Conservation (phyloP, 1,139 yeast genomes). For the Saccharomyces hybrid region DNA sequence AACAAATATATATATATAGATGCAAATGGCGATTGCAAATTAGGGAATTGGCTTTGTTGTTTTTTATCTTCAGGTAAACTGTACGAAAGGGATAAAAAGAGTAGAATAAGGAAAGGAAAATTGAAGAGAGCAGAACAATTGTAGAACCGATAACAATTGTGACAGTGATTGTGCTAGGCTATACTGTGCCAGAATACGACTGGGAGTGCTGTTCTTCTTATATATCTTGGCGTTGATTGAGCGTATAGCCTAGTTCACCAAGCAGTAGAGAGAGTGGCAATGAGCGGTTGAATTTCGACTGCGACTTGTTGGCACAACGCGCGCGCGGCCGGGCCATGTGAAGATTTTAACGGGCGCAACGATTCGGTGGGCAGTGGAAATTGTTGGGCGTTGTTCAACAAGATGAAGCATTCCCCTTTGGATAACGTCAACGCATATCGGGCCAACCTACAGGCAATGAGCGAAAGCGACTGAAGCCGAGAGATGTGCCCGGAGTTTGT, state of each 20-base stretch:
- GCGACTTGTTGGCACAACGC: neutral
- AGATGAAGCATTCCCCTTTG: neutral
- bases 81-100: neutral
- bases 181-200: neutral
- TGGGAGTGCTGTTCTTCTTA: neutral
- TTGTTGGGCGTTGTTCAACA: neutral
- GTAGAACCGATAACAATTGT: neutral
- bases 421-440: neutral
- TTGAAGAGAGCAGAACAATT: neutral
- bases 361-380: neutral
- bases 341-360: neutral
- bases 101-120: neutral
- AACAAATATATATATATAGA: neutral
- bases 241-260: neutral
- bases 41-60: neutral
- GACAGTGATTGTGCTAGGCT: neutral
- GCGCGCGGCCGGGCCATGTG: constrained; percentile 1
- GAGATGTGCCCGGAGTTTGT: neutral
- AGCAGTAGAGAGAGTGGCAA: neutral
- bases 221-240: constrained; percentile 1
- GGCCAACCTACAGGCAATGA: neutral
- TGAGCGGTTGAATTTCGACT: neutral
- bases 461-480: neutral
- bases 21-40: neutral
- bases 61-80: neutral